Base-by-base conservation (phyloP, 495 filamentous ascomycete genomes). In the Penicillium parvum region DNA sequence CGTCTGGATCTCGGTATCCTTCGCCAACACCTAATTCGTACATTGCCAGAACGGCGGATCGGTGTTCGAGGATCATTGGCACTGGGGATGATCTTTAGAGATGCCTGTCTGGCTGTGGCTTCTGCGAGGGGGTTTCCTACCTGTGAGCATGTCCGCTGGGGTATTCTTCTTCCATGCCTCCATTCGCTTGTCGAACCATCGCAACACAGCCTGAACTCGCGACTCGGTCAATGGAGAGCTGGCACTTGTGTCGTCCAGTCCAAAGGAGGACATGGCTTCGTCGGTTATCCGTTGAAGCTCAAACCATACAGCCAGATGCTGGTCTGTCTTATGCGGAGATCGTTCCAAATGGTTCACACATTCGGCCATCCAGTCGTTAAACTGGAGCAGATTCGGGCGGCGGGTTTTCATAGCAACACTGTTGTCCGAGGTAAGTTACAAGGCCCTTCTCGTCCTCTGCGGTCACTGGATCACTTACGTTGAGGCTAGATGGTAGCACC, bases 351-450 rank as follows among this genome's bases (percentile, higher is more conserved):
- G 55, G 4, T 59, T 60, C 5, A 74, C 44, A 50, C 68, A 78
- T 32, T 78, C 72, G 2, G 48, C 47, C 45, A 75, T 63, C 65
- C 73, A 76, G 38, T 67, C 63, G 25, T 67, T 74, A 37, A 63
- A 73, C n/a, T 68, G 57, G 0, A 77, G 67, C 53, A 76, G 52
- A 50, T 72, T 75, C 7, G 73, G 73, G 22, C 73, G 61, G 14
- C 74, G 64, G 22, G 70, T 65, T 50, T 66, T 73, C 65, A 78
- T 70, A 9, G 73, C 67, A 15, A 77, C 72, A 26, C 72, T 73
- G 35, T 27, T 16, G 2, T 7, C 15, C 11, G 7, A 15, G 14
- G 35, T 51, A 18, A 53, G 53, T 40, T 32, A 15, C 5, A 33
- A 25, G 15, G 10, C 26, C n/a, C n/a, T 12, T 27, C 15, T n/a